Conservation (phyloP, 2,329 filamentous ascomycete genomes). For the Cordyceps tenuipes region DNA sequence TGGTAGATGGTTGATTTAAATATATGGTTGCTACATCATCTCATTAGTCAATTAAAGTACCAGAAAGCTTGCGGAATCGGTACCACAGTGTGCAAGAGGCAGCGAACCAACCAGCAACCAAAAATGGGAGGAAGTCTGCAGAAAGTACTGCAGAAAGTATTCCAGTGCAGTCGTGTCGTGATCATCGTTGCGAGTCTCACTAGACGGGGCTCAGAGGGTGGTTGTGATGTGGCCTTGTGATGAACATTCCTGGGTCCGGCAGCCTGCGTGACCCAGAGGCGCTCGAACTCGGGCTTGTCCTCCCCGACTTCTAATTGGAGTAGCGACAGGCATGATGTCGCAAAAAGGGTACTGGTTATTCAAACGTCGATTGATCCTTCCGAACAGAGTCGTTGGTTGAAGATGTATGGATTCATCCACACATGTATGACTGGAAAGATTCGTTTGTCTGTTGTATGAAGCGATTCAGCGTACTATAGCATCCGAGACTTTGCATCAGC, state of each 20-base stretch:
- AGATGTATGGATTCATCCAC: too few relatives aligned
- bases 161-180: background rate
- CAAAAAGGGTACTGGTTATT: too few relatives aligned
- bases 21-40: background rate
- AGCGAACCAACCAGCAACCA: too few relatives aligned
- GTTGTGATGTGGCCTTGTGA: background rate
- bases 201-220: background rate
- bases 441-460: background rate
- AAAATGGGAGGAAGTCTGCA: too few relatives aligned
- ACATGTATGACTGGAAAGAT: background rate
- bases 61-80: background rate
- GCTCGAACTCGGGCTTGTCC: background rate
- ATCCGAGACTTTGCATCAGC: background rate
- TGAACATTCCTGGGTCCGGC: background rate
- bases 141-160: background rate
- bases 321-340: too few relatives aligned
- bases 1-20: background rate
- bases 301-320: background rate
- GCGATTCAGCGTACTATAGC: background rate
- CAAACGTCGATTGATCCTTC: too few relatives aligned
- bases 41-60: background rate
- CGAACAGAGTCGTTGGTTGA: too few relatives aligned
- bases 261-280: background rate
- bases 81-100: background rate
- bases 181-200: background rate